These are phyloP conservation scores for Fistulinella cinereoalba DNA, from an alignment of 1,284 basidiomycete species.

Conservation along the genomic window DNA sequence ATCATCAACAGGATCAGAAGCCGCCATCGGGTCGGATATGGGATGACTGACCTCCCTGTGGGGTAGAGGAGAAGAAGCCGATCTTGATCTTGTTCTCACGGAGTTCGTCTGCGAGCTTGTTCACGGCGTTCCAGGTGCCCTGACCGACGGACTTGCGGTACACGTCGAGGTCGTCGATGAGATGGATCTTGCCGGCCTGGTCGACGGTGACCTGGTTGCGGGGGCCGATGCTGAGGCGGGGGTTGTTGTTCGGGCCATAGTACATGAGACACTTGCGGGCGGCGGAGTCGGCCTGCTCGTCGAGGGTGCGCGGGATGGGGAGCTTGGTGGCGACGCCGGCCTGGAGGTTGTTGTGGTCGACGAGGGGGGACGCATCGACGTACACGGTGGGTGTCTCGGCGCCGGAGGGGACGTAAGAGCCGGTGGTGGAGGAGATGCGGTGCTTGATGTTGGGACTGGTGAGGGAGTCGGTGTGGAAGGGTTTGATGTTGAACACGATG, in stretches of 20 bases:
- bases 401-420: constrained; percentile 70
- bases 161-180: constrained; percentile 73
- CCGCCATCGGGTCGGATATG: constrained; percentile 4
- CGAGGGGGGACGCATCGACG: constrained; percentile 49
- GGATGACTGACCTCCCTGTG: constrained; percentile 69
- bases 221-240: constrained; percentile 71
- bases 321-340: constrained; percentile 52
- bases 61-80: constrained; percentile 87
- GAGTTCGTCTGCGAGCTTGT: constrained; percentile 76
- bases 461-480: constrained; percentile 71
- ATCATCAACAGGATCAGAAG: constrained; percentile 21
- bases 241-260: constrained; percentile 77
- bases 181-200: constrained; percentile 74
- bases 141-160: constrained; percentile 64
- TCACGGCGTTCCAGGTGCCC: constrained; percentile 75
- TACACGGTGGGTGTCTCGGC: constrained; percentile 69
- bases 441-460: constrained; percentile 75
- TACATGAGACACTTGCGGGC: constrained; percentile 80
- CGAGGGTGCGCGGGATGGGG: constrained; percentile 70
- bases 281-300: constrained; percentile 81
- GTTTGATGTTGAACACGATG: constrained; percentile 80
- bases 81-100: constrained; percentile 81
- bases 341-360: constrained; percentile 40
- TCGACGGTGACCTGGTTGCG: constrained; percentile 81
- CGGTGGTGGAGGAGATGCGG: constrained; percentile 71